These are phyloP conservation scores for Aspergillus novoparasiticus DNA, from an alignment of 2,329 filamentous ascomycete genomes.

Conservation along the genomic window DNA sequence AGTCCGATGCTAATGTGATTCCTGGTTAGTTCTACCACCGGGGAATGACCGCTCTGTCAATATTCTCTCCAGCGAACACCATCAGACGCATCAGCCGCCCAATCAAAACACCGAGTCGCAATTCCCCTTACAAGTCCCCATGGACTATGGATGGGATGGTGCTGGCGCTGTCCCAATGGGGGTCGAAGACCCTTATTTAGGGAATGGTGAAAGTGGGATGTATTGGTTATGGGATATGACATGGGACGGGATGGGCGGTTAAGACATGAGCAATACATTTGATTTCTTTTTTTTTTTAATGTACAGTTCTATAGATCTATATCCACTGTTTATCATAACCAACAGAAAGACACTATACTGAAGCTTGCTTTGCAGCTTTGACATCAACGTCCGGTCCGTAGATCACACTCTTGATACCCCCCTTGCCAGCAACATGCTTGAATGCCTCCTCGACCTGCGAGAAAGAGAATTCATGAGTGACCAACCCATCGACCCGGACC, in stretches of 20 bases:
- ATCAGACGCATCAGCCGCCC: background rate
- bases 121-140: conserved; percentile 8
- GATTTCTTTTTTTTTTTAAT: background rate
- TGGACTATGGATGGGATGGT: conserved; percentile 15
- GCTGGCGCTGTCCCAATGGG: background rate
- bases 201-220: conserved; percentile 27
- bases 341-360: conserved; percentile 2
- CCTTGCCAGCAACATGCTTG: conserved; percentile 75
- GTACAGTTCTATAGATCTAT: background rate
- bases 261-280: background rate
- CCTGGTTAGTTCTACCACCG: conserved; percentile 12
- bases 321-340: background rate
- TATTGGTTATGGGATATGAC: conserved; percentile 36
- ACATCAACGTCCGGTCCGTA: conserved; percentile 31
- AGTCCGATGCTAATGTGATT: background rate
- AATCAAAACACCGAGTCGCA: conserved; percentile 1
- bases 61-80: background rate
- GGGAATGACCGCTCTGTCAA: conserved; percentile 13
- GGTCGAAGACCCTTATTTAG: conserved; percentile 5
- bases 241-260: conserved; percentile 22
- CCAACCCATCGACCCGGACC: conserved; percentile 74
- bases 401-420: conserved; percentile 52
- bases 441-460: conserved; percentile 80
- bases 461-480: conserved; percentile 75
- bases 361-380: conserved; percentile 13